These are phyloP conservation scores for Aspergillus fijiensis DNA, from an alignment of 2,329 filamentous ascomycete species.

Conservation along the genomic window DNA sequence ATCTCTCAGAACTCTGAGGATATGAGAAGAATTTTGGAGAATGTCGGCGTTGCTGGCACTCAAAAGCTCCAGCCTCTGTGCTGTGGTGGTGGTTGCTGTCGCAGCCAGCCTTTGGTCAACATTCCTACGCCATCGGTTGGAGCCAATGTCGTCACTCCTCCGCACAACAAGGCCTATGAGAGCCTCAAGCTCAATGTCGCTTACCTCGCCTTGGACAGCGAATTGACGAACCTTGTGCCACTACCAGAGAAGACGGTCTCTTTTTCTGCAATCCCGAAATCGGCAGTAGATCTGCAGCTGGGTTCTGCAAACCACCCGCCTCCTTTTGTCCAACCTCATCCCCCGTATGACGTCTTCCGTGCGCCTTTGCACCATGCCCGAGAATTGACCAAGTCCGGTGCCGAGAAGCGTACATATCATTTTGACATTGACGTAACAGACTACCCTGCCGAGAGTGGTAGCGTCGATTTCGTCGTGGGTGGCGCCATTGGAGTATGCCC, in stretches of 20 bases:
- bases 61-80: constrained; percentile 63
- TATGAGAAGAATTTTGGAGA: constrained; percentile 58
- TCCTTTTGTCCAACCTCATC: constrained; percentile 88
- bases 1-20: constrained; percentile 61
- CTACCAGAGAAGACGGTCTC: constrained; percentile 74
- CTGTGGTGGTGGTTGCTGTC: constrained; percentile 65
- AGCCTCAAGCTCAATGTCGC: constrained; percentile 75
- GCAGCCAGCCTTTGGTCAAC: constrained; percentile 55
- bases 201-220: constrained; percentile 67
- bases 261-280: constrained; percentile 50
- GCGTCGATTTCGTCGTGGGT: constrained; percentile 91
- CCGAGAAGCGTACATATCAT: constrained; percentile 95
- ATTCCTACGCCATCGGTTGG: constrained; percentile 41
- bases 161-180: constrained; percentile 81
- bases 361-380: constrained; percentile 82
- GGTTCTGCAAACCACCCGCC: constrained; percentile 66
- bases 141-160: constrained; percentile 54
- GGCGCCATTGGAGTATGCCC: constrained; percentile 92
- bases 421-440: constrained; percentile 96
- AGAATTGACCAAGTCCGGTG: constrained; percentile 81
- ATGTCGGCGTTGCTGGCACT: constrained; percentile 53
- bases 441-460: constrained; percentile 77
- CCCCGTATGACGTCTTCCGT: constrained; percentile 86
- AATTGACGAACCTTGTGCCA: constrained; percentile 68
- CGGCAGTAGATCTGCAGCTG: constrained; percentile 32